These are phyloP conservation scores for Trichophyton rubrum DNA, from an alignment of 2,329 filamentous ascomycete species.

Conservation along the genomic window DNA sequence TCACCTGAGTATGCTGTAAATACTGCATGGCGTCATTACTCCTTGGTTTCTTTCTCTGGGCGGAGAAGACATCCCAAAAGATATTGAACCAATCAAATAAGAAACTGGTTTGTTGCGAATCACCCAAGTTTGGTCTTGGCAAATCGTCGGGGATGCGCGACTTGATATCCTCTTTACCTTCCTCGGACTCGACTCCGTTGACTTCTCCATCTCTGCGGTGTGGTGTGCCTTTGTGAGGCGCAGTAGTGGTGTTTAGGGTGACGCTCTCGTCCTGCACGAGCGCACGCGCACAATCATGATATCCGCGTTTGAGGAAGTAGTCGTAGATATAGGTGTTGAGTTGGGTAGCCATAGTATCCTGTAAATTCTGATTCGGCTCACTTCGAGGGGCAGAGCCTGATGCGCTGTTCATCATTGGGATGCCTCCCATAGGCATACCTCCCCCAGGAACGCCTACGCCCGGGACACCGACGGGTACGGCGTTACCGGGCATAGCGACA, in stretches of 20 bases:
- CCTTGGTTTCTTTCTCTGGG: conserved; percentile 59
- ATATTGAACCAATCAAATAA: conserved; percentile 96
- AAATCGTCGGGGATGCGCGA: conserved; percentile 67
- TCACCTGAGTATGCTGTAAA: conserved; percentile 68
- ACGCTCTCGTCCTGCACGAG: conserved; percentile 51
- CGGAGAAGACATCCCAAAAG: conserved; percentile 92
- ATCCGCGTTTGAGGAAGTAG: conserved; percentile 70
- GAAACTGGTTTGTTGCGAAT: conserved; percentile 59
- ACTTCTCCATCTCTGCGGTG: conserved; percentile 56
- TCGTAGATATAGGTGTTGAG: conserved; percentile 58
- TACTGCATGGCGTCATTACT: conserved; percentile 59
- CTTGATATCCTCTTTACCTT: conserved; percentile 64
- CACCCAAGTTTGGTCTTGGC: conserved; percentile 47
- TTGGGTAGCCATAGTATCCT: conserved; percentile 28
- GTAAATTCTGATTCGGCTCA: conserved; percentile 25
- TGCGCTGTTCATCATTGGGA: conserved; percentile 43
- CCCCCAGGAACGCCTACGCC: conserved; percentile 21
- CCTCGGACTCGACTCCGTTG: conserved; percentile 62
- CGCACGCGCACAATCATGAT: conserved; percentile 70
- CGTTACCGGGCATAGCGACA: conserved; percentile 44
- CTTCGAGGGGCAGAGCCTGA: conserved; percentile 32
- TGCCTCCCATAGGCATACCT: conserved; percentile 46
- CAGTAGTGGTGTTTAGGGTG: conserved; percentile 44
- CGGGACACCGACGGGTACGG: conserved; percentile 33
- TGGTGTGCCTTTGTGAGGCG: conserved; percentile 53